Evolutionary conservation across 805 yeast species (phyloP).

Genomic region (Starmera quercuum): DNA sequence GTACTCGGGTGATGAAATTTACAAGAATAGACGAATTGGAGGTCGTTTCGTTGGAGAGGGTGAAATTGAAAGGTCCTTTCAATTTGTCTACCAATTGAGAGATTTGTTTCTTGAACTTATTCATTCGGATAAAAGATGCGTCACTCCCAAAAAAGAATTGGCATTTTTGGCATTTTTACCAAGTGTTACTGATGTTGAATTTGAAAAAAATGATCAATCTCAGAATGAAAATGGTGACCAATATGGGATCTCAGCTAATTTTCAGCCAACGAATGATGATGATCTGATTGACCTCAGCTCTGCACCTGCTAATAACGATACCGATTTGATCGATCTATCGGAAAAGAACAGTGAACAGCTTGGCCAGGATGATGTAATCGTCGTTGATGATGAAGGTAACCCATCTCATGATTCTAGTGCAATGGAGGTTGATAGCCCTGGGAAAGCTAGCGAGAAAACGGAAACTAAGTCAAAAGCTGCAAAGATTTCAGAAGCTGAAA

Average conservation of each 20-base stretch:
- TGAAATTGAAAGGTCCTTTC: constrained; percentile 76
- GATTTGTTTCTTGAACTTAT: constrained; percentile 67
- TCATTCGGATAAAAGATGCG: constrained; percentile 50
- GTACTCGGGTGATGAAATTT: constrained; percentile 24
- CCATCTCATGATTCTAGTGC: not conserved
- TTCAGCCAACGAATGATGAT: constrained; percentile 6
- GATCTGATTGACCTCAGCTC: constrained; percentile 1
- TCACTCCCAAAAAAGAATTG: constrained; percentile 74
- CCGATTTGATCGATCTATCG: not conserved
- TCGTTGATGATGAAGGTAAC: constrained; percentile 3
- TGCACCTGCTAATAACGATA: not conserved
- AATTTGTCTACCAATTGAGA: constrained; percentile 68
- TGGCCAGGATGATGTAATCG: not conserved
- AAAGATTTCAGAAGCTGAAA: constrained; percentile 44
- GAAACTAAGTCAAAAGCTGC: constrained; percentile 16
- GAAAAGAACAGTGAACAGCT: not conserved
- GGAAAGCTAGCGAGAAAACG: constrained; percentile 6
- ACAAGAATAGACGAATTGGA: constrained; percentile 63
- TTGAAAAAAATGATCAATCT: constrained; percentile 22
- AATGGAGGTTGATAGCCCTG: constrained; percentile 2
- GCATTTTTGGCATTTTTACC: constrained; percentile 86
- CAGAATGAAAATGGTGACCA: too few species aligned
- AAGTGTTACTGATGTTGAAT: constrained; percentile 56
- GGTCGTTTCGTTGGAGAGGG: constrained; percentile 74
- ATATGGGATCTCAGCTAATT: constrained; percentile 5